Percentiles rank a stretch among this genome's conserved stretches.
Evolutionary conservation across 2,329 filamentous ascomycete genomes (phyloP).

Genomic region (Bipolaris sorokiniana): DNA sequence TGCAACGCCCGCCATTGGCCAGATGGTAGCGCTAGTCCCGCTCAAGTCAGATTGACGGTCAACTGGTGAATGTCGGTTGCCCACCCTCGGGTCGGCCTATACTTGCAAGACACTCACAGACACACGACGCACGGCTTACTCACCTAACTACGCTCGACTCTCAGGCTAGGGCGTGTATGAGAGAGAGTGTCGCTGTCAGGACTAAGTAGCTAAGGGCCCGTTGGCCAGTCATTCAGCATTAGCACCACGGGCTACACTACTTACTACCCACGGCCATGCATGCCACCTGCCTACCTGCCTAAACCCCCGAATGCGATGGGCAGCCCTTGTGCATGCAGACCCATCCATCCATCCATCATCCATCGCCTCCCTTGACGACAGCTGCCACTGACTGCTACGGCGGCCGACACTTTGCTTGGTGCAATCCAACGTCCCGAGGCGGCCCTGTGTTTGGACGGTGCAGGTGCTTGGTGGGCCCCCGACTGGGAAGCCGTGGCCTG

Average conservation of each 20-base stretch:
- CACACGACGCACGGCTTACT: not conserved
- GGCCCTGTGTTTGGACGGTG: conserved; percentile 5
- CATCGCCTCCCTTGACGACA: not conserved
- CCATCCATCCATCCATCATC: not conserved
- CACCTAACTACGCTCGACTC: too few relatives aligned
- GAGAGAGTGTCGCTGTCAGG: too few relatives aligned
- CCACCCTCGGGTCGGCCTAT: not conserved
- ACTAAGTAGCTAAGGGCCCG: too few relatives aligned
- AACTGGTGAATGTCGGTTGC: conserved; percentile 12
- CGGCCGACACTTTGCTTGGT: not conserved
- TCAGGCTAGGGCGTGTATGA: too few relatives aligned
- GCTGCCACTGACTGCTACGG: not conserved
- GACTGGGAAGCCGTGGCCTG: conserved; percentile 18
- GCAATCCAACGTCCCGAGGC: conserved; percentile 2
- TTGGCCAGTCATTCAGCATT: not conserved
- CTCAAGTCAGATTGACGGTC: conserved; percentile 16
- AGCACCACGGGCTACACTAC: not conserved
- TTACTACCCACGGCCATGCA: not conserved
- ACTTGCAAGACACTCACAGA: not conserved
- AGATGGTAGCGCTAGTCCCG: conserved; percentile 8
- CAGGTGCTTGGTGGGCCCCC: conserved; percentile 1
- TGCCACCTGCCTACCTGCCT: not conserved
- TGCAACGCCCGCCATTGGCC: not conserved
- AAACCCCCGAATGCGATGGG: not conserved
- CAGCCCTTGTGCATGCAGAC: not conserved